Evolutionary conservation across 2,329 filamentous ascomycete species (phyloP).

Genomic region (Dothistroma pini): DNA sequence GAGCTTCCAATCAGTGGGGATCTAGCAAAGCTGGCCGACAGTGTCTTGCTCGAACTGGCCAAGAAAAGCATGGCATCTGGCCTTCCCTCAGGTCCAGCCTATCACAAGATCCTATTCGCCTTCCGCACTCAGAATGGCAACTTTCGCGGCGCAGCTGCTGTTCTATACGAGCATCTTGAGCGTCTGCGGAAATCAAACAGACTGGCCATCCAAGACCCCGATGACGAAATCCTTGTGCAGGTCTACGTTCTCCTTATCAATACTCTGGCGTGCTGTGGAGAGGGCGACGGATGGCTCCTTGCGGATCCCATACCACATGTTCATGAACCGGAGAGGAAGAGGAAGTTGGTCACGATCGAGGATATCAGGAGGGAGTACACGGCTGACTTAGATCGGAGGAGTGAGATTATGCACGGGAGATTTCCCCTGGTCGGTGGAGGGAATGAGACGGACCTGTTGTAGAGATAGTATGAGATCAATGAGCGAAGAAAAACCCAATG

Average conservation of each 20-base stretch:
- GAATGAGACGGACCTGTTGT: constrained; percentile 34
- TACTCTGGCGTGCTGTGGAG: constrained; percentile 77
- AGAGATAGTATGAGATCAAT: background rate
- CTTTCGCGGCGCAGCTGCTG: constrained; percentile 70
- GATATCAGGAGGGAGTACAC: constrained; percentile 89
- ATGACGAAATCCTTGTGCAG: constrained; percentile 59
- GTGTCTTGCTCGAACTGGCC: constrained; percentile 69
- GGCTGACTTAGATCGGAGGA: constrained; percentile 80
- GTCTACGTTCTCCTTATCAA: constrained; percentile 93
- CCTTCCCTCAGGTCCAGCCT: constrained; percentile 52
- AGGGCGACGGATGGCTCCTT: constrained; percentile 80
- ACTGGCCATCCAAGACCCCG: constrained; percentile 34
- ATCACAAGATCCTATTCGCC: constrained; percentile 85
- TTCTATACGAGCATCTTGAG: constrained; percentile 55
- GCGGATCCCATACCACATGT: constrained; percentile 48
- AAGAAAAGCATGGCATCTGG: constrained; percentile 52
- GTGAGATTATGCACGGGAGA: constrained; percentile 81
- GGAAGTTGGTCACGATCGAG: constrained; percentile 77
- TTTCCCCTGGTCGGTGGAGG: constrained; percentile 63
- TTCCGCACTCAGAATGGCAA: constrained; percentile 82
- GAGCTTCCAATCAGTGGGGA: constrained; percentile 69
- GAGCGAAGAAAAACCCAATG: background rate
- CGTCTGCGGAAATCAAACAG: constrained; percentile 38
- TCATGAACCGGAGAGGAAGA: constrained; percentile 46
- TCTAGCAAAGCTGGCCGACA: constrained; percentile 74